A percentile compares a stretch with the other conserved stretches of the same genome.
Evolutionary conservation across 768 basidiomycete species (phyloP).

Genomic region (Psilocybe azurescens): DNA sequence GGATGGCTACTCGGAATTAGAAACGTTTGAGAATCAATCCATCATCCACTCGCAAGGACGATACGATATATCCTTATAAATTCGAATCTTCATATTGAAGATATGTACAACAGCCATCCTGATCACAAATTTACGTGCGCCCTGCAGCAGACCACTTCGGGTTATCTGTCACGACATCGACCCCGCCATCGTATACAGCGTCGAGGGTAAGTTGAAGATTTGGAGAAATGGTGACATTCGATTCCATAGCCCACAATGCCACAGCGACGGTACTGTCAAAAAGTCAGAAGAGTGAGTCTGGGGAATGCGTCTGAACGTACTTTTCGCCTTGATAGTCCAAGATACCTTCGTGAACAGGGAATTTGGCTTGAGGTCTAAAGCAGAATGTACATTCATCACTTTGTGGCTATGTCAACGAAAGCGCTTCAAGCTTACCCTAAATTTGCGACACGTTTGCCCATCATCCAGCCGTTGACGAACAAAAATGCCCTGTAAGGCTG

Average conservation of each 20-base stretch:
- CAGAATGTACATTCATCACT: not conserved
- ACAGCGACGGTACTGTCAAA: constrained; percentile 59
- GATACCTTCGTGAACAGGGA: constrained; percentile 86
- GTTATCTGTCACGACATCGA: constrained; percentile 60
- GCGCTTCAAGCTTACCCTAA: constrained; percentile 53
- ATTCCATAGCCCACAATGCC: constrained; percentile 72
- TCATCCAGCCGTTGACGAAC: constrained; percentile 91
- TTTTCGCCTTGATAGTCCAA: constrained; percentile 74
- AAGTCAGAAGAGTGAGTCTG: not conserved
- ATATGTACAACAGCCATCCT: no score
- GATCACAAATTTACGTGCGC: not conserved
- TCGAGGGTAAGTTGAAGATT: constrained; percentile 60
- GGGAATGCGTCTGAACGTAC: constrained; percentile 41
- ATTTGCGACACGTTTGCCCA: constrained; percentile 80
- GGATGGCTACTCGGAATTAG: constrained; percentile 23
- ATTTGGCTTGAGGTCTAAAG: constrained; percentile 73
- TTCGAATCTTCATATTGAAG: no score
- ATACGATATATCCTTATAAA: not conserved
- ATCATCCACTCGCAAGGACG: not conserved
- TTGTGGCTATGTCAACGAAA: not conserved
- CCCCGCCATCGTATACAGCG: constrained; percentile 65
- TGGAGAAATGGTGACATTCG: constrained; percentile 50
- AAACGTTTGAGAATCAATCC: constrained; percentile 1
- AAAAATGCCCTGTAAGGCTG: constrained; percentile 75
- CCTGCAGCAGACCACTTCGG: constrained; percentile 56